Conservation (phyloP, 2,329 filamentous ascomycete genomes). For the Aulographum hederae region DNA sequence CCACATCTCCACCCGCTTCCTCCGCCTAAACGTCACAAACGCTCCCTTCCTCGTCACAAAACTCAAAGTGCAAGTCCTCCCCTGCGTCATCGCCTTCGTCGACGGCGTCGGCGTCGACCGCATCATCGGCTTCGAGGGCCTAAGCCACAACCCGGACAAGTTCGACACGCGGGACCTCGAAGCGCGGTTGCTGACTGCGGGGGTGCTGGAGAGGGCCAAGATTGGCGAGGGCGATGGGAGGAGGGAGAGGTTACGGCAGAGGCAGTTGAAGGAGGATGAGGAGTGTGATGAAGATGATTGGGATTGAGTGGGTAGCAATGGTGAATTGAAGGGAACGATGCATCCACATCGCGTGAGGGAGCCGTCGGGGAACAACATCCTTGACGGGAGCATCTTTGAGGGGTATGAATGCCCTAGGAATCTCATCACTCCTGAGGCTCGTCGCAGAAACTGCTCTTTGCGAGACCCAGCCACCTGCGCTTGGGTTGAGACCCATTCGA, state of each 20-base stretch:
- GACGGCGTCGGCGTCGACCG: conserved; percentile 36
- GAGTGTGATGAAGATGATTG: conserved; percentile 34
- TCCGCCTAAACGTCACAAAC: conserved; percentile 41
- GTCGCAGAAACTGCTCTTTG: no score
- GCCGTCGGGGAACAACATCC: no score
- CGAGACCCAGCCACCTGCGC: no score
- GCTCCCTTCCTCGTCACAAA: conserved; percentile 40
- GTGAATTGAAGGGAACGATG: no score
- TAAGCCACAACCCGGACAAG: conserved; percentile 32
- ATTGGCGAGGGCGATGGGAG: conserved; percentile 25
- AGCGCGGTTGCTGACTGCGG: conserved; percentile 28
- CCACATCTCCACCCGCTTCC: conserved; percentile 39
- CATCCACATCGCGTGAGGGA: no score
- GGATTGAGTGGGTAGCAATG: conserved; percentile 26
- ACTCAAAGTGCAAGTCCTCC: conserved; percentile 37
- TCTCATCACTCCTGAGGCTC: no score
- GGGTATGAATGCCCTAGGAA: no score
- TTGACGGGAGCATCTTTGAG: no score
- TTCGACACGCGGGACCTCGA: conserved; percentile 38
- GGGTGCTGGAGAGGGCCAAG: conserved; percentile 33
- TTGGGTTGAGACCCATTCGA: no score
- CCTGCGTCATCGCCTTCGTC: conserved; percentile 38
- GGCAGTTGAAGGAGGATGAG: conserved; percentile 14
- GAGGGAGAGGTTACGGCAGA: conserved; percentile 12
- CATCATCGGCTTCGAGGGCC: conserved; percentile 40